Evolutionary conservation across 2,329 filamentous ascomycete species (phyloP), one percentile per base, ranked within the genome.

Genomic region (Ceratocystis diversiconidia): DNA sequence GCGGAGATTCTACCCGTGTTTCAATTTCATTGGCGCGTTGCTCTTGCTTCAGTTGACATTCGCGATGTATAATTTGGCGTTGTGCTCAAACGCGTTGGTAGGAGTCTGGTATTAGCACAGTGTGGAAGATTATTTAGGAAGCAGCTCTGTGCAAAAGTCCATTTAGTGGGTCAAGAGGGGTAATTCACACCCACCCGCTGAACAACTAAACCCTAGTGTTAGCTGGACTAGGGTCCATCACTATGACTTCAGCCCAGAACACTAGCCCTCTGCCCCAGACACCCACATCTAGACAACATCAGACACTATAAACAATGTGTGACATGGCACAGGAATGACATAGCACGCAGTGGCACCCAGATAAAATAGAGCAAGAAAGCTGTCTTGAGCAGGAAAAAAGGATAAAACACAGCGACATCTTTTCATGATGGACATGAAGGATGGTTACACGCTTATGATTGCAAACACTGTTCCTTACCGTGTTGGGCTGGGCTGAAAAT

Each of bases 61-160:
- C 36, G 60, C 12, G 60, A 62, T 44, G 44, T 62, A 12, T 44
- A 19, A 59, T 59, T 59, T 59, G 55, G 55, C 8, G 28, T 59
- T n/a, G 55, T 36, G 55, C 12, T 59, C n/a, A 41, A 17, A 36
- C 55, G 55, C 55, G 55, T 19, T 8, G 55, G 8, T 59, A 4
- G 25, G 17, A 59, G 10, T n/a, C 30, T 5, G 28, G 19, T 2
- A 59, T 59, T 59, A 12, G 28, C 55, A 59, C 55, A 2, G 1
- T 5, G 55, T n/a, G 36, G 5, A 3, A 36, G 28, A 2, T n/a
- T 7, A 19, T n/a, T n/a, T 19, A 36, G 55, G 36, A 41, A 15
- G 36, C 3, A 36, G 30, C 15, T 19, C 8, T 8, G 55, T 59
- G 55, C 17, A 36, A 59, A 59, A 7, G 28, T n/a, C 2, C 15